A percentile compares a stretch with the other conserved stretches of the same genome.
Conservation (phyloP, 2,329 filamentous ascomycete species). For the Pseudocercospora pini-densiflorae region DNA sequence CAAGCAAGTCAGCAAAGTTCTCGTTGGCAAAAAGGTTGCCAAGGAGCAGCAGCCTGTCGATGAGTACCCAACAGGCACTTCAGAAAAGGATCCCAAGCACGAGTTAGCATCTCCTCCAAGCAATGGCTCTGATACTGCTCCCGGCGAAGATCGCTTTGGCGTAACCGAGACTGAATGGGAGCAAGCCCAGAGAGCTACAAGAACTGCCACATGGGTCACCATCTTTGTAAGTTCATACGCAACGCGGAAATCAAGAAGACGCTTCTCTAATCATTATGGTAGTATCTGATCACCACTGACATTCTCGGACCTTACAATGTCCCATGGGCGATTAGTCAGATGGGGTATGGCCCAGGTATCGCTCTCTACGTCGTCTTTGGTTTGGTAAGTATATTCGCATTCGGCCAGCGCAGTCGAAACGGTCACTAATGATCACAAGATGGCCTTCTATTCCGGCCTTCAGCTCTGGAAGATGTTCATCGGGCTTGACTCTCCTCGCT, state of each 20-base stretch:
- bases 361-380: slow-evolving; percentile 46
- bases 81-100: slow-evolving; percentile 14
- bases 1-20: slow-evolving; percentile 11
- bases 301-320: slow-evolving; percentile 45
- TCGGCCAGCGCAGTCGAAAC: background rate
- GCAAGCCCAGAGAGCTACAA: slow-evolving; percentile 40
- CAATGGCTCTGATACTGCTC: slow-evolving; percentile 9
- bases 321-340: slow-evolving; percentile 40
- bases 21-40: slow-evolving; percentile 13
- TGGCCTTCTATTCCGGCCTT: slow-evolving; percentile 44
- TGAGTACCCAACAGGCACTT: background rate
- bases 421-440: background rate
- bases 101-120: background rate
- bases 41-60: background rate
- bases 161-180: slow-evolving; percentile 44
- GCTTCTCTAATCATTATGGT: background rate
- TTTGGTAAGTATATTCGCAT: background rate
- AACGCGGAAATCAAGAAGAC: background rate
- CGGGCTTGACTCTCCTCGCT: slow-evolving; percentile 47
- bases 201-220: slow-evolving; percentile 44
- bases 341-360: slow-evolving; percentile 44
- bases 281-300: slow-evolving; percentile 50
- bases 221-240: slow-evolving; percentile 31
- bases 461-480: slow-evolving; percentile 48
- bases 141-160: slow-evolving; percentile 23